Evolutionary conservation across 139 green algal genomes (phyloP).

Genomic region (Auxenochlorella pyrenoidosa): DNA sequence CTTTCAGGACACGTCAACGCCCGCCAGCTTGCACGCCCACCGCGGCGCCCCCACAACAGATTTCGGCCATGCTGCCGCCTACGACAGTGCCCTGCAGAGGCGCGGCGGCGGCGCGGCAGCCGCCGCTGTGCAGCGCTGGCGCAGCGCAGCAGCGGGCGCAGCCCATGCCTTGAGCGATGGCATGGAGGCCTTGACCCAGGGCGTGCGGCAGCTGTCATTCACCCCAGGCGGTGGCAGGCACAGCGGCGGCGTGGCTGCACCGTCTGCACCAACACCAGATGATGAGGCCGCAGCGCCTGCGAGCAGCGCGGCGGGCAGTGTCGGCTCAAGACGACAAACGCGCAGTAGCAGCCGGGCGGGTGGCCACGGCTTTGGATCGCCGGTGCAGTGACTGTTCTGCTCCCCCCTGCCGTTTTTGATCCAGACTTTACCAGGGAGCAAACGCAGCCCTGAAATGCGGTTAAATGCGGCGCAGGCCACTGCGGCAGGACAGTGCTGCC

Average conservation of each 20-base stretch:
- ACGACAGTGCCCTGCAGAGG: neutral
- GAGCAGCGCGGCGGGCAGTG: too few relatives aligned
- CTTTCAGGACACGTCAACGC: neutral
- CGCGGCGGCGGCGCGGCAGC: neutral
- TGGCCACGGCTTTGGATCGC: conserved; percentile 1
- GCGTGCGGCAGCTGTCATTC: conserved; percentile 5
- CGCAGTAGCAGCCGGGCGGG: neutral
- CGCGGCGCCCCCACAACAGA: neutral
- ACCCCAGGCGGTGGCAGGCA: neutral
- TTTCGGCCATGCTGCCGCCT: neutral
- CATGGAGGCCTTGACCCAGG: neutral
- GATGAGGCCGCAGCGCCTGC: too few relatives aligned
- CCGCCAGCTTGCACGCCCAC: neutral
- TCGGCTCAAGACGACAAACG: neutral
- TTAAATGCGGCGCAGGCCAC: too few relatives aligned
- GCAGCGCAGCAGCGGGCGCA: neutral
- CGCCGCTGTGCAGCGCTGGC: neutral
- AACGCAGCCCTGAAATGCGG: too few relatives aligned
- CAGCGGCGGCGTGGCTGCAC: neutral
- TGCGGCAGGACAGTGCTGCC: too few relatives aligned
- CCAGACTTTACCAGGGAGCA: too few relatives aligned
- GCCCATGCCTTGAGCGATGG: neutral
- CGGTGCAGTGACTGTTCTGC: neutral
- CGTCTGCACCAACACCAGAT: neutral
- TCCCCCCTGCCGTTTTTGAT: too few relatives aligned